Evolutionary conservation across 306 rosid species (phyloP).

Genomic region (Rosa rugosa): DNA sequence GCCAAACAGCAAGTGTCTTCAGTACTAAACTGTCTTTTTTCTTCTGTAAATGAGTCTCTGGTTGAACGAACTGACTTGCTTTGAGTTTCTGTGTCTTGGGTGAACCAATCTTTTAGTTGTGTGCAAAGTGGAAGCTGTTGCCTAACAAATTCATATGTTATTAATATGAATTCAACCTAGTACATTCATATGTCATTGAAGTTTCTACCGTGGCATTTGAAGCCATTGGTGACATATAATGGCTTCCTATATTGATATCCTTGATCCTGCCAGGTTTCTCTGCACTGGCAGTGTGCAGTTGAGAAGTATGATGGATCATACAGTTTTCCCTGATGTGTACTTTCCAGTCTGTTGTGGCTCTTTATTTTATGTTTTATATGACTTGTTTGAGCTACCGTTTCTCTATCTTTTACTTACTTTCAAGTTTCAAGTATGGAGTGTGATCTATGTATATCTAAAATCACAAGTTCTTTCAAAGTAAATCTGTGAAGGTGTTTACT

Average conservation of each 20-base stretch:
- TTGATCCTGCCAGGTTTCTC: slow-evolving; percentile 99
- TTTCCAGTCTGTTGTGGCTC: slow-evolving; percentile 4
- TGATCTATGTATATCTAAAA: neutral
- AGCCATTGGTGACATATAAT: slow-evolving; percentile 59
- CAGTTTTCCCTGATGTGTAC: slow-evolving; percentile 29
- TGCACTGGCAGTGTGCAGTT: slow-evolving; percentile 99
- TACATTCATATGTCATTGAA: slow-evolving; percentile 26
- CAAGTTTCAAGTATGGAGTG: neutral
- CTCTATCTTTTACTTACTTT: neutral
- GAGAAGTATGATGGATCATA: slow-evolving; percentile 99
- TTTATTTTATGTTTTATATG: neutral
- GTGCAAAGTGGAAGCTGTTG: slow-evolving; percentile 52
- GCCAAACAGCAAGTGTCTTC: neutral
- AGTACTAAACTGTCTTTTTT: neutral
- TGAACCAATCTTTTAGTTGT: slow-evolving; percentile 3
- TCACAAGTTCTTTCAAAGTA: neutral
- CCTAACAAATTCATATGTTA: slow-evolving; percentile 3
- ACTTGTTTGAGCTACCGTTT: neutral
- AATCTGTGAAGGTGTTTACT: neutral
- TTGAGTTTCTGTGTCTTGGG: neutral
- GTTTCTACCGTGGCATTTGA: slow-evolving; percentile 65
- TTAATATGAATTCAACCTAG: slow-evolving; percentile 6
- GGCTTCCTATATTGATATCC: slow-evolving; percentile 74
- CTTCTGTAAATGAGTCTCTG: neutral
- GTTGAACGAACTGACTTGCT: neutral